Base-by-base conservation (phyloP, 805 yeast genomes). In the Candida parachauliodes region DNA sequence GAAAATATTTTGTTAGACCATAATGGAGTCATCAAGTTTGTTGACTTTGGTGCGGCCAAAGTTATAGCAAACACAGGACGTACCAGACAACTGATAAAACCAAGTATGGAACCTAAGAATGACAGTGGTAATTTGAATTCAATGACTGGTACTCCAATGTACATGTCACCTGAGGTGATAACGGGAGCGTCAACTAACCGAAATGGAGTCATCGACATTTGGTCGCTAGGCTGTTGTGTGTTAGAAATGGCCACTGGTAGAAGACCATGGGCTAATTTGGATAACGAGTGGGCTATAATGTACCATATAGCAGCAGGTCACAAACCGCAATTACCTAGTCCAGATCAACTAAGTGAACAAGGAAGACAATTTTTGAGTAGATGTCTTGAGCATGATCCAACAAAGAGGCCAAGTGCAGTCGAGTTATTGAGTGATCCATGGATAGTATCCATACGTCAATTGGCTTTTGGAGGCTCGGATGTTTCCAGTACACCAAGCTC, bases 241-340 rank as follows among this genome's bases (percentile, higher is more conserved):
- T 59, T 91, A 32, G 98, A 93, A 57, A 93, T 93, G 98, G 87
- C 91, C 2, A 89, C 98, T 0, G 98, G 98, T 10, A 72, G 88
- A 47, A 72, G 96, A 42, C 98, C 98, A 5, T 93, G 98, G 98
- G 84, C 94, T 11, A 85, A 88, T 58, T 68, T 88, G 43, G 98
- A 93, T 53, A 93, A 93, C 54, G 98, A 91, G 55, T 93, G 94
- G 94, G 96, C 98, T 2, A 86, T 93, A 36, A 91, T 93, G 98
- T 93, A 89, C 54, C 96, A 88, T 57, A 93, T 93, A 53, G 98
- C 97, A 0, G 94, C 95, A 2, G 96, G 96, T 1, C 93, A 87
- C 55, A 71, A 78, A 41, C 98, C 98, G 0, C 88, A 77, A 49
- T 68, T 91, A 37, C 98, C 98, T 4, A 58, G 79, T 0, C 61